Evolutionary conservation across 208 protist genomes (phyloP).

Genomic region (Trypanosoma melophagium): DNA sequence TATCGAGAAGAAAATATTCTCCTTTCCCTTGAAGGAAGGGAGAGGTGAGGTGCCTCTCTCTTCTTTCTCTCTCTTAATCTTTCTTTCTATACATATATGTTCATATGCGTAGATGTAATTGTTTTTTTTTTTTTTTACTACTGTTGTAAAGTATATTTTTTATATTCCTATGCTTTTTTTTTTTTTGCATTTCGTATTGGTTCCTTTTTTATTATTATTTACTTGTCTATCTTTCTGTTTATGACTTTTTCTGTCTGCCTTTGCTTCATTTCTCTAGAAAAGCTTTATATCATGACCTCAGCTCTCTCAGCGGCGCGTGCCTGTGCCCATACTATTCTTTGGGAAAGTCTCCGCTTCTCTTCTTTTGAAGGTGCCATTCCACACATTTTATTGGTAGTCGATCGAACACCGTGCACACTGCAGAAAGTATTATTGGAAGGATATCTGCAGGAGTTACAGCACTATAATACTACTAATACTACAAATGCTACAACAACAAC

Average conservation of each 20-base stretch:
- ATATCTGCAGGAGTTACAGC: conserved; percentile 64
- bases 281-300: conserved; percentile 25
- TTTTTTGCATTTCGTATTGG: neutral
- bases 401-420: conserved; percentile 54
- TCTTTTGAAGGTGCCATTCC: conserved; percentile 68
- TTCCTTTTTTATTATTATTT: conserved; percentile 17
- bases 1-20: too few relatives aligned
- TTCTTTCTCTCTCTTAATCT: too few relatives aligned
- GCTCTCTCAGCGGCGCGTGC: conserved; percentile 58
- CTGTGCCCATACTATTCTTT: conserved; percentile 74
- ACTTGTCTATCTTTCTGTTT: neutral
- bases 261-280: conserved; percentile 7
- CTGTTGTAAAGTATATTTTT: conserved; percentile 1
- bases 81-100: too few relatives aligned
- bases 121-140: conserved; percentile 20
- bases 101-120: neutral
- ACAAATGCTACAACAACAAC: too few relatives aligned
- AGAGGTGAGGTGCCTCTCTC: too few relatives aligned
- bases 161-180: conserved; percentile 7
- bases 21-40: too few relatives aligned
- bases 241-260: neutral
- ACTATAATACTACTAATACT: conserved; percentile 35
- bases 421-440: conserved; percentile 78
- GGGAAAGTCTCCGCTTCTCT: conserved; percentile 65
- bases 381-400: conserved; percentile 79